phyloP scores from a whole-genome alignment of 495 filamentous ascomycete genomes.

The Penicillium lagena region DNA sequence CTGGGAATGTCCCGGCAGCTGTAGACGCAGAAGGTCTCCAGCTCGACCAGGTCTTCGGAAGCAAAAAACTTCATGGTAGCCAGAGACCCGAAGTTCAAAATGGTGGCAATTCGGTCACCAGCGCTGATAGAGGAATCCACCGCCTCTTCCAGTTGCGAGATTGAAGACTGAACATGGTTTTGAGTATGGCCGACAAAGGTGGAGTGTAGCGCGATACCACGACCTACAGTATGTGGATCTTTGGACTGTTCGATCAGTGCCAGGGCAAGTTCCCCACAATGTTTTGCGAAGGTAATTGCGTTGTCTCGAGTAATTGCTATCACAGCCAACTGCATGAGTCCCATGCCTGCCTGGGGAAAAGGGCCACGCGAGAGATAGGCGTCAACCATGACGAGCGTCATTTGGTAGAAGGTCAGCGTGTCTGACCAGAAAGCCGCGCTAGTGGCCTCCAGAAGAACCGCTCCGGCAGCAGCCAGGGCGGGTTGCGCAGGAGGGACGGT shows the following conservation, averaged over 20 bases:
- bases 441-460: constrained; percentile 65
- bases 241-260: neutral
- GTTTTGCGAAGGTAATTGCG: constrained; percentile 53
- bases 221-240: neutral
- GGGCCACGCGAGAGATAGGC: constrained; percentile 35
- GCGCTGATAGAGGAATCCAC: constrained; percentile 1
- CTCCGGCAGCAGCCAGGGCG: constrained; percentile 39
- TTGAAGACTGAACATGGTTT: neutral
- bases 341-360: neutral
- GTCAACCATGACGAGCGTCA: constrained; percentile 59
- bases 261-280: constrained; percentile 2
- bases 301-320: constrained; percentile 66
- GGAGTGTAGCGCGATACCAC: neutral
- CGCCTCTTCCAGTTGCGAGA: neutral
- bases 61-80: constrained; percentile 61
- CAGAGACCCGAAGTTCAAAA: constrained; percentile 62
- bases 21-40: constrained; percentile 52
- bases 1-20: constrained; percentile 66
- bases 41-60: constrained; percentile 43
- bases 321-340: constrained; percentile 56
- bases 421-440: constrained; percentile 74
- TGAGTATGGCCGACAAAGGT: constrained; percentile 1
- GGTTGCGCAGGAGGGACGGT: constrained; percentile 36
- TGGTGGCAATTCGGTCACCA: constrained; percentile 50
- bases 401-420: constrained; percentile 62